Evolutionary conservation across 345 rosid genomes (phyloP), one percentile per base, ranked within the genome.

Genomic region (Brassica nigra): DNA sequence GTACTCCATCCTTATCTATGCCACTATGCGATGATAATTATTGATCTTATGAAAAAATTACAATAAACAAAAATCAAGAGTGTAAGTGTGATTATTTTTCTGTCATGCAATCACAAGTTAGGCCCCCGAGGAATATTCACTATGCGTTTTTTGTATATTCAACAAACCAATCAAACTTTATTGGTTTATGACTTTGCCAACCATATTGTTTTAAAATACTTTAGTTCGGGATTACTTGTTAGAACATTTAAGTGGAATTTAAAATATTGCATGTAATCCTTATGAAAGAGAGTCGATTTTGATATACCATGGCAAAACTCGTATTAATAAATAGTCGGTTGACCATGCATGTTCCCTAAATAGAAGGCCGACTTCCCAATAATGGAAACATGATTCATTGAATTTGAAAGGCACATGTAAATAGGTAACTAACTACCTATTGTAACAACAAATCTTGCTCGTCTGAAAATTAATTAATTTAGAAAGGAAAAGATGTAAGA

Each of bases 371-470:
- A 47, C 63, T 62, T 69, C 54, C 70, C 37, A 62, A 62, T 77
- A 62, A 70, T 77, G 14, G 70, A 44, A 69, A 47, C 54, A 69
- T 44, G 75, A 66, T 70, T 77, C 75, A 47, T 12, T 70, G 80
- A 33, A 70, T 49, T 70, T 70, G 75, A 28, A 59, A 57, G 10
- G 39, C 75, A 77, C 75, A 62, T 69, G 37, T 9, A 4, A n/a
- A 28, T 58, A 67, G 23, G 65, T 27, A 70, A 14, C 75, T 16
- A 76, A 54, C 23, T 6, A 49, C 57, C 14, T 12, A 47, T 14
- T 49, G 57, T 49, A 49, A 49, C 57, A 49, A 7, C 18, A 49
- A 49, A 34, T 34, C 8, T 34, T 34, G 39, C 39, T 49, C 7
- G 6, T 5, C 57, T n/a, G 57, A 4, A n/a, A 49, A n/a, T 49